Evolutionary conservation across 441 rosid species (phyloP).

Genomic region (Melastoma candidum): DNA sequence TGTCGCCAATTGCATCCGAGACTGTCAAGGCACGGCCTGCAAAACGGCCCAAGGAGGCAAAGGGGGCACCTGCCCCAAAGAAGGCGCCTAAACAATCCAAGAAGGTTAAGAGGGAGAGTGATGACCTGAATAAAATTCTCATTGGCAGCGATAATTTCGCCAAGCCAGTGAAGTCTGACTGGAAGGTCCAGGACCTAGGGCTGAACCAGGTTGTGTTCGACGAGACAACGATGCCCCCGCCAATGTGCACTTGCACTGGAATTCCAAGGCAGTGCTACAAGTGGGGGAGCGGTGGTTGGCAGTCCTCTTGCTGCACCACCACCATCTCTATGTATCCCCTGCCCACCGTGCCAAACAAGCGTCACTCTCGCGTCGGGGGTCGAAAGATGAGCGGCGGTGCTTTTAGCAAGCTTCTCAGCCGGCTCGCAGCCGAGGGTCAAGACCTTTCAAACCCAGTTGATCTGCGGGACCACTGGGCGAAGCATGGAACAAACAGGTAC

Average conservation of each 20-base stretch:
- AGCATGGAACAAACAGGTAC: conserved; percentile 62
- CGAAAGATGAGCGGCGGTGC: conserved; percentile 74
- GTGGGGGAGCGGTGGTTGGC: conserved; percentile 70
- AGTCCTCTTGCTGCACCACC: conserved; percentile 57
- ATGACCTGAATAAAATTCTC: conserved; percentile 53
- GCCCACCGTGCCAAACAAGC: conserved; percentile 46
- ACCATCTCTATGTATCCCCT: conserved; percentile 45
- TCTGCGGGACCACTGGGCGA: conserved; percentile 58
- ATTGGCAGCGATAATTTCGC: conserved; percentile 35
- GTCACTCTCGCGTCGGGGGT: conserved; percentile 44
- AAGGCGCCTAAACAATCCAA: conserved; percentile 50
- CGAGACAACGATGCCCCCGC: conserved; percentile 43
- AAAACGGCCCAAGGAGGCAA: conserved; percentile 59
- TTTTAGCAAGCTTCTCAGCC: conserved; percentile 39
- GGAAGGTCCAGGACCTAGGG: conserved; percentile 80
- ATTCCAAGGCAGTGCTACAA: conserved; percentile 41
- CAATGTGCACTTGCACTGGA: conserved; percentile 59
- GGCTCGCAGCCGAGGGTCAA: conserved; percentile 47
- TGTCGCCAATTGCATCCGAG: conserved; percentile 44
- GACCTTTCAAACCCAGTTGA: conserved; percentile 49
- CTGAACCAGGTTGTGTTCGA: conserved; percentile 71
- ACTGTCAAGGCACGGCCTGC: conserved; percentile 54
- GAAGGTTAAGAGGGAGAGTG: conserved; percentile 68
- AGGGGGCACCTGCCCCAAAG: conserved; percentile 39
- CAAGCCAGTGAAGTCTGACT: conserved; percentile 56